Evolutionary conservation across 2,329 filamentous ascomycete species (phyloP).

Genomic region (Anthostomella pinea): DNA sequence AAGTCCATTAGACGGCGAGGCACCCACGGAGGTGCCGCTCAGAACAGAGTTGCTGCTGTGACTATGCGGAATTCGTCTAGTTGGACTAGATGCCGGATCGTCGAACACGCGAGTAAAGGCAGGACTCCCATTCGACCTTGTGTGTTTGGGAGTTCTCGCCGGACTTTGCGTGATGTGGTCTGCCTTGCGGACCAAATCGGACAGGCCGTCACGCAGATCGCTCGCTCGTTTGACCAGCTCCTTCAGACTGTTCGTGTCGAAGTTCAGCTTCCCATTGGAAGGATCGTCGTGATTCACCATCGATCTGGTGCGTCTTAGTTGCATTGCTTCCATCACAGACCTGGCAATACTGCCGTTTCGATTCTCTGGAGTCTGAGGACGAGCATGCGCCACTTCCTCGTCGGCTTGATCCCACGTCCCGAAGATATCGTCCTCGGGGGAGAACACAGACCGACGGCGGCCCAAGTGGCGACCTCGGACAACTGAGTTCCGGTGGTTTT

Average conservation of each 20-base stretch:
- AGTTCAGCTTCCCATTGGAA: conserved; percentile 57
- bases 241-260: conserved; percentile 67
- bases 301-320: conserved; percentile 47
- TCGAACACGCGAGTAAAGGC: conserved; percentile 66
- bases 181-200: conserved; percentile 57
- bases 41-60: conserved; percentile 54
- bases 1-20: conserved; percentile 50
- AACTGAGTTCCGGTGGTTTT: conserved; percentile 48
- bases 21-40: conserved; percentile 48
- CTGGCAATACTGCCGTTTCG: conserved; percentile 48
- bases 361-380: conserved; percentile 41
- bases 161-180: conserved; percentile 59
- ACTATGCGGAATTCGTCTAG: conserved; percentile 48
- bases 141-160: conserved; percentile 46
- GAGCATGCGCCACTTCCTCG: conserved; percentile 33
- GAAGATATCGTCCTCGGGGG: conserved; percentile 65
- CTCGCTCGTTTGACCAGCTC: conserved; percentile 62
- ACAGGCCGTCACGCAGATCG: conserved; percentile 56
- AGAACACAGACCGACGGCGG: conserved; percentile 60
- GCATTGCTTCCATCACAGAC: conserved; percentile 63
- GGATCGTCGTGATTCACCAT: conserved; percentile 30
- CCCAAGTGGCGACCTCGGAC: conserved; percentile 52
- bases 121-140: conserved; percentile 57
- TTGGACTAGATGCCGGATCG: conserved; percentile 56
- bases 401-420: conserved; percentile 47